These are phyloP conservation scores for Miamiensis avidus DNA, from an alignment of 169 alveolate genomes.

Conservation along the genomic window DNA sequence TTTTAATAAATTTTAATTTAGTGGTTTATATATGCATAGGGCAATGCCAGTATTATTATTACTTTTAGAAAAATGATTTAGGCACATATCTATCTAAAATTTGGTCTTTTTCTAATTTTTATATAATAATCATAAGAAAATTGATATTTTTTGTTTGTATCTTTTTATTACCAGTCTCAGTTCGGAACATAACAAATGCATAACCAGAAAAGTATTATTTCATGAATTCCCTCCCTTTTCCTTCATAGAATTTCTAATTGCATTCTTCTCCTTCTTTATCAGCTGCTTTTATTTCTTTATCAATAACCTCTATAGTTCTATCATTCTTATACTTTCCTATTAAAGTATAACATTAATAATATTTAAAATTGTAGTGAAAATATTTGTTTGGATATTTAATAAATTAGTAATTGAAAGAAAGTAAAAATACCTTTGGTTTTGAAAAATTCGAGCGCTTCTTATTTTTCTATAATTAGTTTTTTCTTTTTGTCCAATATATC, in stretches of 20 bases:
- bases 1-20: not conserved
- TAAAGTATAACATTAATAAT: no score
- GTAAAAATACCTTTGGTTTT: not conserved
- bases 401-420: no score
- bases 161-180: conserved; percentile 18
- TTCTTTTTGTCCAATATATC: not conserved
- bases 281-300: not conserved
- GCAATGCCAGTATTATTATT: no score
- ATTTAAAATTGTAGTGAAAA: no score
- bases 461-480: not conserved
- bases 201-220: conserved; percentile 15
- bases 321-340: not conserved
- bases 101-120: no score
- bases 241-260: conserved; percentile 4
- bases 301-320: not conserved
- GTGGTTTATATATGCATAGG: not conserved
- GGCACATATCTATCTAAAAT: not conserved
- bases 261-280: not conserved
- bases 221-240: conserved; percentile 23
- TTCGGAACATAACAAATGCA: conserved; percentile 5
- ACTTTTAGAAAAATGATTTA: no score
- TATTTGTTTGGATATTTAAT: no score
- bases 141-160: not conserved
- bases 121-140: not conserved
- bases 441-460: not conserved